Evolutionary conservation across 352 stramenopile genomes (phyloP).

Genomic region (Stephanocyclus meneghinianus): DNA sequence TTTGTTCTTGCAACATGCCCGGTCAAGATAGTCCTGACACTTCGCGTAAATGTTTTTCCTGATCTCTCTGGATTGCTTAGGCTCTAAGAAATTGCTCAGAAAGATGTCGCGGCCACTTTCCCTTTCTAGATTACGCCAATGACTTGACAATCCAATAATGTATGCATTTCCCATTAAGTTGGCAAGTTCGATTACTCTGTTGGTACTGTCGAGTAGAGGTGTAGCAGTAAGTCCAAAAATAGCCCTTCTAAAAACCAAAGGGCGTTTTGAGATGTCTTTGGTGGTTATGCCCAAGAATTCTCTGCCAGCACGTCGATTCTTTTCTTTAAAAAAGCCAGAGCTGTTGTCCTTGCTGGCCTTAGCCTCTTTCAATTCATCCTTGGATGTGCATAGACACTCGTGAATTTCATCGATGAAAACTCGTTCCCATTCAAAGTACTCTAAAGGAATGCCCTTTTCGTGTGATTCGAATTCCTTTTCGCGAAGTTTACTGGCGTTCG

Average conservation of each 20-base stretch:
- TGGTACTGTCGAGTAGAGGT: constrained; percentile 61
- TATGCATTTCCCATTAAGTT: constrained; percentile 66
- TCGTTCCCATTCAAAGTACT: constrained; percentile 72
- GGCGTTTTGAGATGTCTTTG: constrained; percentile 51
- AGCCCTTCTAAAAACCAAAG: constrained; percentile 41
- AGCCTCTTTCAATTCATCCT: constrained; percentile 34
- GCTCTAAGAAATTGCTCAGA: constrained; percentile 57
- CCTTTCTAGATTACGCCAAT: constrained; percentile 63
- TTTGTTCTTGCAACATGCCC: constrained; percentile 51
- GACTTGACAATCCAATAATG: constrained; percentile 49
- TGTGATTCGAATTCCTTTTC: constrained; percentile 44
- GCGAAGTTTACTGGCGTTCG: constrained; percentile 38
- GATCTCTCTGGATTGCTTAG: constrained; percentile 52
- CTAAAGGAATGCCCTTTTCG: constrained; percentile 62
- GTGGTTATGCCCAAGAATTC: constrained; percentile 67
- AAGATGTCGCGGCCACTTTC: constrained; percentile 66
- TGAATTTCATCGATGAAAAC: constrained; percentile 76
- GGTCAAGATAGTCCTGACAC: constrained; percentile 50
- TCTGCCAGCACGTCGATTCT: constrained; percentile 58
- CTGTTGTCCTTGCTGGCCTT: constrained; percentile 39
- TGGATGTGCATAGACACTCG: constrained; percentile 61
- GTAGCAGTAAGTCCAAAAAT: constrained; percentile 72
- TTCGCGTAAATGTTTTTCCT: constrained; percentile 53
- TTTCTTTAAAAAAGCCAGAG: constrained; percentile 56
- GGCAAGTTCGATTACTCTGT: constrained; percentile 66